A percentile compares a stretch with the other conserved stretches of the same genome.
phyloP scores from a whole-genome alignment of 2,329 filamentous ascomycete genomes.

The Ceratocystis alfenasii region DNA sequence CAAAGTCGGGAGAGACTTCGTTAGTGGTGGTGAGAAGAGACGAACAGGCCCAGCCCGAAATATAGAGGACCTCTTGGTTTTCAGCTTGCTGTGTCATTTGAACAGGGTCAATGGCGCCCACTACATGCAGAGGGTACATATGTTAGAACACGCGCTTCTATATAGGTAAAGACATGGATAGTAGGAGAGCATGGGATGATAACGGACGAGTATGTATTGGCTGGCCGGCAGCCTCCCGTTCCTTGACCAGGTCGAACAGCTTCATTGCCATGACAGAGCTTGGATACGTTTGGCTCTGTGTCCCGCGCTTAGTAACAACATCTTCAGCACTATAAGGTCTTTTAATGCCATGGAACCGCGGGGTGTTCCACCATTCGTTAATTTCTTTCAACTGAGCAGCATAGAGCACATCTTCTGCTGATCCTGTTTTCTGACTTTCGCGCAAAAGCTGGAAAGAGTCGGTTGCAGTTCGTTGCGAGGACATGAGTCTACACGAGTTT shows the following conservation, averaged over 20 bases:
- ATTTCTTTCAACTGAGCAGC: conserved; percentile 75
- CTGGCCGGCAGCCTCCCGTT: conserved; percentile 64
- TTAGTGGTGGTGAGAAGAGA: conserved; percentile 87
- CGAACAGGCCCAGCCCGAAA: conserved; percentile 96
- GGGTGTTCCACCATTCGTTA: conserved; percentile 77
- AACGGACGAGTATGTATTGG: conserved; percentile 84
- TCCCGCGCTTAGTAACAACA: conserved; percentile 85
- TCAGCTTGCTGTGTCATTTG: conserved; percentile 98
- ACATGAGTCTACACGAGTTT: conserved; percentile 19
- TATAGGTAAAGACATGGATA: neutral
- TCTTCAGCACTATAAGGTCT: conserved; percentile 82
- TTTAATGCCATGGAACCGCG: conserved; percentile 79
- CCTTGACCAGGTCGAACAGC: conserved; percentile 76
- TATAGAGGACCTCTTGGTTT: conserved; percentile 89
- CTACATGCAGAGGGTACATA: conserved; percentile 32
- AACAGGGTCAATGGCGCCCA: conserved; percentile 96
- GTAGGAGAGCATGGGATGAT: neutral
- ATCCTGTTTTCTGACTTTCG: conserved; percentile 62
- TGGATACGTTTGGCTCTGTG: conserved; percentile 75
- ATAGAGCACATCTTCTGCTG: conserved; percentile 74
- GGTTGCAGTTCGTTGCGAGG: conserved; percentile 35
- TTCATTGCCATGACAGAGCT: conserved; percentile 93
- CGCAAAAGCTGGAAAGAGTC: conserved; percentile 80
- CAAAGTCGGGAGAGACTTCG: conserved; percentile 94
- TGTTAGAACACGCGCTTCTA: conserved; percentile 22